These are phyloP conservation scores for Astrocystis sublimbata DNA, from an alignment of 495 filamentous ascomycete species.

Conservation along the genomic window DNA sequence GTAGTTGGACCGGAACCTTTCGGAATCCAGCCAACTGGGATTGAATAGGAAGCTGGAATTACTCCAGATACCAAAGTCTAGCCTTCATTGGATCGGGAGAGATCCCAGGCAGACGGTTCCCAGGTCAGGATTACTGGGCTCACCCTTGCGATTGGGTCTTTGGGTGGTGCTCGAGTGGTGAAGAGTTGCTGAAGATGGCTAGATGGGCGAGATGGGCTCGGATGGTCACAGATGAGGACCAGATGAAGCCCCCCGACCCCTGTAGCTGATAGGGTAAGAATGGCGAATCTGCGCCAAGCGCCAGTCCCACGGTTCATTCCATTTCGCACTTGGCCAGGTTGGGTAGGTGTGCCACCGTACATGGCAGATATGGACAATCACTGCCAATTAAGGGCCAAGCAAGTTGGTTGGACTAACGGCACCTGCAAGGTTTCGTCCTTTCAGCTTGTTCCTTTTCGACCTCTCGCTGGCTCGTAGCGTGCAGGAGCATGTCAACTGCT, in stretches of 20 bases:
- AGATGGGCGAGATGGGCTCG: neutral
- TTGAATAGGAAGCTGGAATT: neutral
- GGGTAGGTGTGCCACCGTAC: neutral
- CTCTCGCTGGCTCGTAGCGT: too few relatives aligned
- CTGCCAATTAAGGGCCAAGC: too few relatives aligned
- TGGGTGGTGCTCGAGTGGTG: too few relatives aligned
- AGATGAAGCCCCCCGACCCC: neutral
- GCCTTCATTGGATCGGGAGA: neutral
- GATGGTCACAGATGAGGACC: too few relatives aligned
- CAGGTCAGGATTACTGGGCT: neutral
- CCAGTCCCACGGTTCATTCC: neutral
- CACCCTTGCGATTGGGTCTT: neutral
- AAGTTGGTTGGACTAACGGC: too few relatives aligned
- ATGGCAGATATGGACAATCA: neutral
- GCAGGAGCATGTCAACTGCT: too few relatives aligned
- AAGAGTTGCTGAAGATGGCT: neutral
- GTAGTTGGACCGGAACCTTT: neutral
- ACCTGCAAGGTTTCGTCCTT: too few relatives aligned
- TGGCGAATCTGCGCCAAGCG: neutral
- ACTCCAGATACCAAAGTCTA: neutral
- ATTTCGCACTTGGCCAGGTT: neutral
- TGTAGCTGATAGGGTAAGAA: constrained; percentile 14
- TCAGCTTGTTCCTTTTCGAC: too few relatives aligned
- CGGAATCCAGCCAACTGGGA: neutral
- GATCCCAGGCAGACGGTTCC: neutral